These are phyloP conservation scores for Drechslera avenae DNA, from an alignment of 2,329 filamentous ascomycete species.

Conservation along the genomic window DNA sequence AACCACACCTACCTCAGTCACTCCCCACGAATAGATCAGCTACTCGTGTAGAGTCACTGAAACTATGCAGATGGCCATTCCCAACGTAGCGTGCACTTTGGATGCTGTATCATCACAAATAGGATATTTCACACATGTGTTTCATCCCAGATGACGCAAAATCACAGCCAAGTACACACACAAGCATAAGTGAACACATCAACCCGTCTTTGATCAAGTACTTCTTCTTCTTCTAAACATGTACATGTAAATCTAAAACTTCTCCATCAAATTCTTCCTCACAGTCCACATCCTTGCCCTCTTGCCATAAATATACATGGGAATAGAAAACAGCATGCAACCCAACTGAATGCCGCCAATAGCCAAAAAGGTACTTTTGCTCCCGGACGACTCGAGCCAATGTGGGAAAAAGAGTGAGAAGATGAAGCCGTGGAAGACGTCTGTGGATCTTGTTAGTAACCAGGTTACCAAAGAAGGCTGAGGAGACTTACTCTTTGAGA, in stretches of 20 bases:
- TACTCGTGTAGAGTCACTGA: too few relatives aligned
- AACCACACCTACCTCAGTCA: too few relatives aligned
- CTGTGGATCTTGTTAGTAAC: constrained; percentile 36
- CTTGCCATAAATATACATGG: constrained; percentile 95
- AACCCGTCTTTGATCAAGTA: too few relatives aligned
- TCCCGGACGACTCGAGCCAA: constrained; percentile 78
- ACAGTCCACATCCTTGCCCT: constrained; percentile 93
- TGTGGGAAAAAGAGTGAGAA: constrained; percentile 73
- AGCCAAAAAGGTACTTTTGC: constrained; percentile 78
- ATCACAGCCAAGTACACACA: too few relatives aligned
- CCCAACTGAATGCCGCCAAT: constrained; percentile 85
- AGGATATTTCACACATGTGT: too few relatives aligned
- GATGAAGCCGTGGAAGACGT: constrained; percentile 86
- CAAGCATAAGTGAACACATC: too few relatives aligned
- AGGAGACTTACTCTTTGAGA: constrained; percentile 72
- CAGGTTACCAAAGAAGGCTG: background rate
- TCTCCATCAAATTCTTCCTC: constrained; percentile 83
- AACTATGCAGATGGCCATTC: too few relatives aligned
- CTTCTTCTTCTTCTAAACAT: too few relatives aligned
- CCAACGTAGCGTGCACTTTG: too few relatives aligned
- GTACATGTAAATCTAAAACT: constrained; percentile 55
- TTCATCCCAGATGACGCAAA: too few relatives aligned
- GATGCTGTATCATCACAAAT: too few relatives aligned
- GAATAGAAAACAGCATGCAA: constrained; percentile 75
- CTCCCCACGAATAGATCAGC: too few relatives aligned